These are phyloP conservation scores for Anacardium occidentale DNA, from an alignment of 345 rosid genomes.

Conservation along the genomic window DNA sequence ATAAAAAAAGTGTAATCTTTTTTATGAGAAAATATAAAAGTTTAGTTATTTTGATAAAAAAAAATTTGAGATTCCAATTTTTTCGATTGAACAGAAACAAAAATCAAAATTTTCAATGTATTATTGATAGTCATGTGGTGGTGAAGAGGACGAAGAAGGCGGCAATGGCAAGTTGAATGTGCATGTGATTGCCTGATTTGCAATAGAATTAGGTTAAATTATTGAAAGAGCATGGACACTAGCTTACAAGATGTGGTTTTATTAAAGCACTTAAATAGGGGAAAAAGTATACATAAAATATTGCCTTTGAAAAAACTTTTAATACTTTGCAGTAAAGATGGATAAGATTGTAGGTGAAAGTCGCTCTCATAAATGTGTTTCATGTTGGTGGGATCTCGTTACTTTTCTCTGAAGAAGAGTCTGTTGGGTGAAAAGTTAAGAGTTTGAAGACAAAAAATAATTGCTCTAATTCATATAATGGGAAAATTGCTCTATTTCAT, in stretches of 20 bases:
- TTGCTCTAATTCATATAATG: too few relatives aligned
- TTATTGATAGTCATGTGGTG: background rate
- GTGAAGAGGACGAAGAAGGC: background rate
- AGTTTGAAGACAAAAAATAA: too few relatives aligned
- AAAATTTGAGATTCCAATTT: too few relatives aligned
- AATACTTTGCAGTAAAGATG: background rate
- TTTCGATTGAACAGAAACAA: too few relatives aligned
- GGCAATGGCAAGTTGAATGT: background rate
- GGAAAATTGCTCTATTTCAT: too few relatives aligned
- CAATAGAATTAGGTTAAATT: background rate
- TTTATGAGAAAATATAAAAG: too few relatives aligned
- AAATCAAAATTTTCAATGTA: background rate
- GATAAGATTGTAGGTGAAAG: background rate
- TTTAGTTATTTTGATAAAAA: too few relatives aligned
- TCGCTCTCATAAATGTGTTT: background rate
- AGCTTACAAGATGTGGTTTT: background rate
- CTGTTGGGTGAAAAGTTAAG: too few relatives aligned
- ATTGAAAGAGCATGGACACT: background rate
- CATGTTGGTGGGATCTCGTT: too few relatives aligned
- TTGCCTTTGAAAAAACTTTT: background rate
- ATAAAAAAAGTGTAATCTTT: too few relatives aligned
- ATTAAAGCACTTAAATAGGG: background rate
- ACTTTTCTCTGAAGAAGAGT: too few relatives aligned
- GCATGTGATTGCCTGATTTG: background rate
- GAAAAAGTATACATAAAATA: background rate